Base-by-base conservation (phyloP, 2,329 filamentous ascomycete genomes). In the Ceratocystis colombiana region DNA sequence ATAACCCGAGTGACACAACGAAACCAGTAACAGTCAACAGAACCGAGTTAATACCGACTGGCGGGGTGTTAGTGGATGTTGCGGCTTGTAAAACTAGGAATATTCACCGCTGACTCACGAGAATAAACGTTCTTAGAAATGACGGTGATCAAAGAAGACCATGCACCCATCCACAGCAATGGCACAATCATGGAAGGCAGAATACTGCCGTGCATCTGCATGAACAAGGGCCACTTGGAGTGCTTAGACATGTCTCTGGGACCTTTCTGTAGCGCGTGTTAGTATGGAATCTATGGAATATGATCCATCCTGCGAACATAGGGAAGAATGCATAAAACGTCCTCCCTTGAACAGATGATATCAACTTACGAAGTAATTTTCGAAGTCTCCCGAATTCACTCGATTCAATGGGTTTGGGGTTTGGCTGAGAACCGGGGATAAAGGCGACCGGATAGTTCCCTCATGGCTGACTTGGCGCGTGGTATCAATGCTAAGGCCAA, bases 21-120 rank as follows among this genome's bases (percentile, higher is more conserved):
- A 92, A 91, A 86, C 88, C 88, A 57, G 88, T 82, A 64, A 92
- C 84, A 1, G 88, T 91, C 64, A 92, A 79, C 22, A 91, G 78
- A 41, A 88, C 78, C 33, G 78, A 82, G 71, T 80, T 79, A 69
- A 88, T 80, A 61, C 78, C 78, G 48, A 86, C 69, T 70, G 44
- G 10, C 30, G 30, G 12, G 1, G 28, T 65, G 20, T 25, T 44
- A 57, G 28, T 73, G 12, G 7, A 15, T 12, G 5, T 50, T 28
- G 8, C 4, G 5, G 17, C 6, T 6, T 30, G 10, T 8, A 33
- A 25, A 15, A 53, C 1, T 1, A 4, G 66, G 66, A 64, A 66
- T 2, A 5, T 53, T 22, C 8, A 25, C 3, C 33, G 41, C 2
- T 20, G 6, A 62, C 46, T 53, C 64, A 69, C 69, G 68, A 37